Evolutionary conservation across 2,329 filamentous ascomycete genomes (phyloP), one percentile per base, ranked within the genome.

Genomic region (Apiospora koreana): DNA sequence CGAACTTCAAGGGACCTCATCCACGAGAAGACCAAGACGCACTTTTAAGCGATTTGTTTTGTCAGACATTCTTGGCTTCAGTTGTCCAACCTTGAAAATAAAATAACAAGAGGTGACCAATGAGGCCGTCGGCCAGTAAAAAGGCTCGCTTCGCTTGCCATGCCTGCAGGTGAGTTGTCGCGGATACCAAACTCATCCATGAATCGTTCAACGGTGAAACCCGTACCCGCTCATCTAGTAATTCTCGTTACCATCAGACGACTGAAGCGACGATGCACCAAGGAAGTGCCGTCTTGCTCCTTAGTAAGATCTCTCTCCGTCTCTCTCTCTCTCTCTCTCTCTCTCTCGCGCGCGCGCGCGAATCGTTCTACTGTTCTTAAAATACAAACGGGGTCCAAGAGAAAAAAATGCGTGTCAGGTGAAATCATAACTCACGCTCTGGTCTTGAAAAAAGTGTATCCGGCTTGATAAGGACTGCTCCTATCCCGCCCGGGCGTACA

Each of bases 231-330:
- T 46, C 45, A 46, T 25, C 25, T 25, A 31, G 16, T 31, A 31
- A 21, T 35, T 50, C 23, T 25, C 21, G n/a, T n/a, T 4, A 31
- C 35, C 4, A 62, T 38, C 18, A n/a, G 54, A 62, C 54, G 54
- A 38, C 54, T n/a, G 54, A 62, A 62, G 54, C 54, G 31, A n/a
- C 35, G 54, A 62, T 62, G 54, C 10, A 62, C 54, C 54, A 62
- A 62, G 7, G 16, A 62, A 28, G 28, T 38, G 31, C 54, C 31
- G 8, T 62, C 54, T 5, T 62, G 54, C 21, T 62, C 31, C 18
- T 28, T 38, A n/a, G 54, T 62, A 62, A 62, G 31, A 38, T 28
- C 50, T 16, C 41, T 8, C 48, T 5, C 48, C 23, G 12, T 14
- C 8, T 6, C 4, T 48, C 4, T 25, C 4, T 28, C 10, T 23